These are phyloP conservation scores for Lipomyces orientalis DNA, from an alignment of 805 yeast genomes.

Conservation along the genomic window DNA sequence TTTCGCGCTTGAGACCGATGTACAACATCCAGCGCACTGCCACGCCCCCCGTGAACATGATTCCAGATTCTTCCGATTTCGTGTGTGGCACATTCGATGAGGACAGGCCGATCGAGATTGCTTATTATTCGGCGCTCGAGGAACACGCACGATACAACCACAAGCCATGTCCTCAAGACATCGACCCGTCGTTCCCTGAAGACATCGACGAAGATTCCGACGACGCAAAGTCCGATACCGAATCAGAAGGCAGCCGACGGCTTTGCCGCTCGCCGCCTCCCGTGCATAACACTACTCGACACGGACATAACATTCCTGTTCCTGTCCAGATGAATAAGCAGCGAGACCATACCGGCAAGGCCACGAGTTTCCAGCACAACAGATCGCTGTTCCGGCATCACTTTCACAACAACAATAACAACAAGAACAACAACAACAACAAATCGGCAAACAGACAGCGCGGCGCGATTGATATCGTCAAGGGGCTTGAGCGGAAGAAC, in stretches of 20 bases:
- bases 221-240: slow-evolving; percentile 11
- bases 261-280: slow-evolving; percentile 17
- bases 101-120: slow-evolving; percentile 39
- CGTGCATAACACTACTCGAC: not conserved
- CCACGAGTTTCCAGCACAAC: slow-evolving; percentile 24
- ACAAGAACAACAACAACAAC: not conserved
- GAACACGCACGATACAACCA: slow-evolving; percentile 23
- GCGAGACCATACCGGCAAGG: slow-evolving; percentile 3
- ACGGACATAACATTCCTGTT: not conserved
- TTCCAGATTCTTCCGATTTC: slow-evolving; percentile 41
- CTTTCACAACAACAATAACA: slow-evolving; percentile 2
- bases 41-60: slow-evolving; percentile 35
- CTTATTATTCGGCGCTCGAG: slow-evolving; percentile 36
- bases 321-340: not conserved
- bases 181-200: slow-evolving; percentile 42
- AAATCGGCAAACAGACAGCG: slow-evolving; percentile 8
- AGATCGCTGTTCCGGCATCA: slow-evolving; percentile 4
- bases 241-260: slow-evolving; percentile 10
- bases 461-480: slow-evolving; percentile 38
- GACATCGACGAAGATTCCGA: slow-evolving; percentile 32
- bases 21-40: slow-evolving; percentile 33
- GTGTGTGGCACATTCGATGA: slow-evolving; percentile 42
- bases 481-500: slow-evolving; percentile 36
- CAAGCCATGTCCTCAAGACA: slow-evolving; percentile 38
- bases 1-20: not conserved